phyloP scores from a whole-genome alignment of 805 yeast genomes.

The Hanseniaspora thailandica region DNA sequence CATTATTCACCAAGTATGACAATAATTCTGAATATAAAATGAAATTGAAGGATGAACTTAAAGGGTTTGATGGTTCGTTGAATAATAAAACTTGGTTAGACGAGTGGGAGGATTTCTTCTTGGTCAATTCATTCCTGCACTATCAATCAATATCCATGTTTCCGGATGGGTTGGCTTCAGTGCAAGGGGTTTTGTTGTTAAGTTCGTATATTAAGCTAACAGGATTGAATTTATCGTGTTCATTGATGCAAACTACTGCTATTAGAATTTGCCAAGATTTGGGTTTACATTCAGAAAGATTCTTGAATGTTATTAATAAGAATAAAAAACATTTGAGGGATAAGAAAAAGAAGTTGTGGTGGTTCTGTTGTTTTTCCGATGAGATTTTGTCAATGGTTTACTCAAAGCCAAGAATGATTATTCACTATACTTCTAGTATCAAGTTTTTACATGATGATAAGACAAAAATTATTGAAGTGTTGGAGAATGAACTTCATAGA shows the following conservation, averaged over 20 bases:
- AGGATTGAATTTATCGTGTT: constrained; percentile 14
- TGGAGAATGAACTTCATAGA: constrained; percentile 9
- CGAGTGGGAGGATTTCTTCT: constrained; percentile 16
- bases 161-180: constrained; percentile 17
- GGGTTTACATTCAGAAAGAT: constrained; percentile 17
- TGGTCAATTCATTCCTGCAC: constrained; percentile 16
- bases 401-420: constrained; percentile 17
- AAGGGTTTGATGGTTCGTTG: constrained; percentile 1
- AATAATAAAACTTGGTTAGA: constrained; percentile 4
- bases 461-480: constrained; percentile 6
- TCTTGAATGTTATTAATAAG: constrained; percentile 11
- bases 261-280: constrained; percentile 18
- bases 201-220: constrained; percentile 12
- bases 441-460: constrained; percentile 8
- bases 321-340: constrained; percentile 11
- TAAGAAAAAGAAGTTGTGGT: constrained; percentile 16
- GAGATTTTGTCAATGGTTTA: constrained; percentile 13
- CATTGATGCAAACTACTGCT: constrained; percentile 17
- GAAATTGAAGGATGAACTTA: neutral
- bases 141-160: constrained; percentile 16
- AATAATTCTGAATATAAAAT: neutral
- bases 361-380: constrained; percentile 17
- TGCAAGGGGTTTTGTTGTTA: constrained; percentile 16
- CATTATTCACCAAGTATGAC: neutral
- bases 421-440: constrained; percentile 17